A percentile compares a stretch with the other conserved stretches of the same genome.
Evolutionary conservation across 352 stramenopile genomes (phyloP).

Genomic region (Pilasporangium apinafurcum): DNA sequence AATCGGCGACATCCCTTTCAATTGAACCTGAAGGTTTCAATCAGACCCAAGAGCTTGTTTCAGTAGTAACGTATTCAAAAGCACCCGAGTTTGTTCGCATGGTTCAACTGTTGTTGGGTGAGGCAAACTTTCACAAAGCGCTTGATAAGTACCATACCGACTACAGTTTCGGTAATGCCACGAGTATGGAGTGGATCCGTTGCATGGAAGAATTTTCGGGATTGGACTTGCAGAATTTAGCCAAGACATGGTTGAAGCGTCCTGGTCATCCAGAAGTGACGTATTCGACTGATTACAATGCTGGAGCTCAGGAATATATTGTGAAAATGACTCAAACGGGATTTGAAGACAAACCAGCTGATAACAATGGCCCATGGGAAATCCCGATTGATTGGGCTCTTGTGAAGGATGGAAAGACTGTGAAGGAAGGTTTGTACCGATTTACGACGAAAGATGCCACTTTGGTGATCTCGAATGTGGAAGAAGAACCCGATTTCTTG

Average conservation of each 20-base stretch:
- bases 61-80: conserved; percentile 75
- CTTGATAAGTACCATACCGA: conserved; percentile 77
- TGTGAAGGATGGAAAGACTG: conserved; percentile 51
- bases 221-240: conserved; percentile 51
- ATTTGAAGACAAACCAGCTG: conserved; percentile 57
- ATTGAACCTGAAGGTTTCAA: conserved; percentile 46
- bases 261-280: conserved; percentile 58
- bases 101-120: conserved; percentile 59
- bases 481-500: conserved; percentile 54
- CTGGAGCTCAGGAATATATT: conserved; percentile 33
- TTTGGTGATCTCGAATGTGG: conserved; percentile 40
- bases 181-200: conserved; percentile 66
- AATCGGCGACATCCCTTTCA: conserved; percentile 61
- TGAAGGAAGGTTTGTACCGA: conserved; percentile 54
- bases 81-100: conserved; percentile 75
- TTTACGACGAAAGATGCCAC: conserved; percentile 54
- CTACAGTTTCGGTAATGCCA: conserved; percentile 66
- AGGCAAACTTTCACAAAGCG: conserved; percentile 66
- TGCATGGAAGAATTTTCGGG: conserved; percentile 75
- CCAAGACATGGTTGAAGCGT: conserved; percentile 70
- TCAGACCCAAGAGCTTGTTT: conserved; percentile 58
- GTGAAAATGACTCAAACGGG: conserved; percentile 64
- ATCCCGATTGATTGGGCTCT: conserved; percentile 74
- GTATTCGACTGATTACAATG: conserved; percentile 54
- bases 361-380: conserved; percentile 70